A percentile compares a stretch with the other conserved stretches of the same genome.
phyloP scores from a whole-genome alignment of 2,329 filamentous ascomycete genomes.

The Chaetomium strumarium region DNA sequence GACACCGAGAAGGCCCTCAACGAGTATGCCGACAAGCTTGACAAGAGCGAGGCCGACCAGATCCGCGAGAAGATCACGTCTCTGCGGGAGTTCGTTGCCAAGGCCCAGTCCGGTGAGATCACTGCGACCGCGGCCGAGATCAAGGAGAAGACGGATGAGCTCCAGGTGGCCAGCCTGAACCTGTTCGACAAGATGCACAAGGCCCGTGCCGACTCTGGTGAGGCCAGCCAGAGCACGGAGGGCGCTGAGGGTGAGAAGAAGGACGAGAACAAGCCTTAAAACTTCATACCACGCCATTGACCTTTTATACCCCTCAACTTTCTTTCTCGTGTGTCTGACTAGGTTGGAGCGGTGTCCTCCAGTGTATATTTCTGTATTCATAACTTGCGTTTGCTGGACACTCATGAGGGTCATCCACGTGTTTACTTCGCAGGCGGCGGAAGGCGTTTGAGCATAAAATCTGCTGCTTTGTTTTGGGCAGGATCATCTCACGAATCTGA shows the following conservation, averaged over 20 bases:
- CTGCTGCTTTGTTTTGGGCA: conserved; percentile 31
- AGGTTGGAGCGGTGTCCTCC: conserved; percentile 27
- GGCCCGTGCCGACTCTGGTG: conserved; percentile 65
- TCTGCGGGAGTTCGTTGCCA: conserved; percentile 84
- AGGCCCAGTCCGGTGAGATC: conserved; percentile 91
- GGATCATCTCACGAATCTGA: conserved; percentile 34
- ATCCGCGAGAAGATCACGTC: conserved; percentile 89
- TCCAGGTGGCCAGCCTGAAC: conserved; percentile 91
- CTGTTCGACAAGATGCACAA: conserved; percentile 99
- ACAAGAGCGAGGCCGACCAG: conserved; percentile 89
- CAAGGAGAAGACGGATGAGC: conserved; percentile 98
- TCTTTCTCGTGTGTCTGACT: conserved; percentile 28
- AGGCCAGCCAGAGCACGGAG: conserved; percentile 32
- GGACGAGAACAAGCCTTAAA: conserved; percentile 38
- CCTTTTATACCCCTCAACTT: conserved; percentile 20
- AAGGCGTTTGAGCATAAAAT: conserved; percentile 51
- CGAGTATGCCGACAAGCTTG: conserved; percentile 91
- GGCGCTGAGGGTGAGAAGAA: conserved; percentile 21
- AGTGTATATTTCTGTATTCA: conserved; percentile 45
- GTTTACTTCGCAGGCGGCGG: conserved; percentile 42
- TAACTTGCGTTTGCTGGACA: conserved; percentile 30
- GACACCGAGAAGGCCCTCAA: conserved; percentile 98
- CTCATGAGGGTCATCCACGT: conserved; percentile 31
- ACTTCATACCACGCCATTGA: conserved; percentile 18
- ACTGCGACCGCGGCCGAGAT: conserved; percentile 82